phyloP scores from a whole-genome alignment of 192 early-diverging fungal genomes.

The Rhizophagus sp. region DNA sequence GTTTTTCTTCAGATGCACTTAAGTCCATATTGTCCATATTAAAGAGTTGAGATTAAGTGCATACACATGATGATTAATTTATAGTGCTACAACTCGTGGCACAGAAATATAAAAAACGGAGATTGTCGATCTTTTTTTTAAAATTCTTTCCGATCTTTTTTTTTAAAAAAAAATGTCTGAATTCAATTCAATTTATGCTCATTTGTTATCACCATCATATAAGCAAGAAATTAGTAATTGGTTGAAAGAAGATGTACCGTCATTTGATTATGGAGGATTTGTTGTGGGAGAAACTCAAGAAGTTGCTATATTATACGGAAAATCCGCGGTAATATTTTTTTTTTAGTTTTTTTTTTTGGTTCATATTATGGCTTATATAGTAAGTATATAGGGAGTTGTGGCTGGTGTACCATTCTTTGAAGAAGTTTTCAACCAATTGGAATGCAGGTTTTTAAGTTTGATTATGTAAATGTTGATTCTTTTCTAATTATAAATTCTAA shows the following conservation, averaged over 20 bases:
- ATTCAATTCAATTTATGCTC: conserved; percentile 36
- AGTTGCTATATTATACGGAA: conserved; percentile 83
- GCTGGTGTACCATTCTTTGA: conserved; percentile 96
- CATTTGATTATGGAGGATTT: conserved; percentile 97
- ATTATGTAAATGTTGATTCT: not conserved
- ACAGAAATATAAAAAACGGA: no score
- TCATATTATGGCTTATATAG: not conserved
- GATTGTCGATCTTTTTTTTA: no score
- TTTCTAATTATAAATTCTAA: not conserved
- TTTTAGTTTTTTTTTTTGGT: not conserved
- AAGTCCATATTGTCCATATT: not conserved
- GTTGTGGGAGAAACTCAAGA: conserved; percentile 90
- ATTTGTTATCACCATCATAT: conserved; percentile 78
- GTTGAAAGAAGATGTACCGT: conserved; percentile 94
- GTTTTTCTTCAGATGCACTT: not conserved
- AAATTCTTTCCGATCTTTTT: no score
- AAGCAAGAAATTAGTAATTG: conserved; percentile 75
- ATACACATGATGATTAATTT: no score
- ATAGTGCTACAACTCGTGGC: no score
- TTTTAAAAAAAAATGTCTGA: not conserved
- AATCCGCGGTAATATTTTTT: conserved; percentile 51
- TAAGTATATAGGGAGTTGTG: conserved; percentile 64
- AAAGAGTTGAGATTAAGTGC: not conserved
- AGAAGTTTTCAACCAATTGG: conserved; percentile 89
- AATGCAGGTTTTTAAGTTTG: conserved; percentile 65